Conservation (phyloP, 2,329 filamentous ascomycete genomes). For the Aureobasidium leucospermi region DNA sequence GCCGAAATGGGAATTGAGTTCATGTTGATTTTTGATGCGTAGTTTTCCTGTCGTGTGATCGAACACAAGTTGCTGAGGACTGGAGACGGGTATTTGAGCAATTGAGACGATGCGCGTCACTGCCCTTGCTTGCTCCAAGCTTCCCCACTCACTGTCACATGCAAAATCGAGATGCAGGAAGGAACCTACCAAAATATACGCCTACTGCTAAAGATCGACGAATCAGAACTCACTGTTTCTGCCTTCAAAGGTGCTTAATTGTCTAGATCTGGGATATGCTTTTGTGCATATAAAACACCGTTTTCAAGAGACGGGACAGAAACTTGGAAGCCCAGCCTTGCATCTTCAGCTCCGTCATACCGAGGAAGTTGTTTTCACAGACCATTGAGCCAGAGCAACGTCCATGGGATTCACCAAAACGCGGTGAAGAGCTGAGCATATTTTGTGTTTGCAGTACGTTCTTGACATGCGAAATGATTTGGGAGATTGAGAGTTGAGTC, state of each 20-base stretch:
- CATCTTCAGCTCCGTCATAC: neutral
- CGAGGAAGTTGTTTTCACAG: neutral
- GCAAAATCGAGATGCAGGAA: neutral
- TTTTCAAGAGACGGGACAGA: neutral
- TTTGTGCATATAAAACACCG: neutral
- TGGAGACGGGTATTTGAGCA: neutral
- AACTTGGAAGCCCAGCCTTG: neutral
- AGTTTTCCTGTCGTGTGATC: neutral
- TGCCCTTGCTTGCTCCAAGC: conserved; percentile 5
- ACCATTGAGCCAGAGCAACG: no score
- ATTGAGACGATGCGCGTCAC: neutral
- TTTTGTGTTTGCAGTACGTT: no score
- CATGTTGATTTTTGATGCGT: neutral
- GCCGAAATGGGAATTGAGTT: conserved; percentile 9
- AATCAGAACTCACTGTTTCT: neutral
- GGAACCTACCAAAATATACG: neutral
- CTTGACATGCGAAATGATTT: no score
- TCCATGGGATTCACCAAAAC: neutral
- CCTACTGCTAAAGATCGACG: neutral
- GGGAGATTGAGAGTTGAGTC: neutral
- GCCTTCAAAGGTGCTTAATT: neutral
- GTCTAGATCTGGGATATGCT: neutral
- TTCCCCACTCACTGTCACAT: conserved; percentile 8
- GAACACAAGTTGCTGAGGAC: neutral
- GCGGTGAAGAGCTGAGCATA: no score